These are phyloP conservation scores for Urostyla sp. DNA, from an alignment of 73 alveolate genomes.

Conservation along the genomic window DNA sequence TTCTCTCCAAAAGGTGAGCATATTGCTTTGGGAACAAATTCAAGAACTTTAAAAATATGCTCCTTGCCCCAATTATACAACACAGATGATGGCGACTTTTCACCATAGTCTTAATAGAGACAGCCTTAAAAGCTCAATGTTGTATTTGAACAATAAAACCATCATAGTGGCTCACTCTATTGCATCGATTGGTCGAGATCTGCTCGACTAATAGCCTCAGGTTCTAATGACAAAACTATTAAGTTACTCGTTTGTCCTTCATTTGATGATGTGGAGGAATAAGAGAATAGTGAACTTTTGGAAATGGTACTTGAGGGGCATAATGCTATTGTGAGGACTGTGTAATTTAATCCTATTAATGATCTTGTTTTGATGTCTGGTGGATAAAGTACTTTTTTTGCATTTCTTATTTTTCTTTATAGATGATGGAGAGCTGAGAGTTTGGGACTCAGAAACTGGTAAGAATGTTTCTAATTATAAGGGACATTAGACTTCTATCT, in stretches of 20 bases:
- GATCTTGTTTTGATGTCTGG: slow-evolving; percentile 87
- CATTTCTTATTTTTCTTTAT: background rate
- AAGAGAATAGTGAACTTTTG: slow-evolving; percentile 77
- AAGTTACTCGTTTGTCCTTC: slow-evolving; percentile 81
- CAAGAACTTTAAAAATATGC: slow-evolving; percentile 91
- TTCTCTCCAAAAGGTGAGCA: slow-evolving; percentile 95
- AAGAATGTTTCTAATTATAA: slow-evolving; percentile 76
- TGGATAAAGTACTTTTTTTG: slow-evolving; percentile 66
- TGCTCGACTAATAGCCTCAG: slow-evolving; percentile 94
- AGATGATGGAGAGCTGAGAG: slow-evolving; percentile 84
- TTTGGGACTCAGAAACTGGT: slow-evolving; percentile 97
- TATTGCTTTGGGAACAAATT: slow-evolving; percentile 96
- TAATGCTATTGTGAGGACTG: slow-evolving; percentile 95
- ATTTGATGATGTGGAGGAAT: slow-evolving; percentile 71
- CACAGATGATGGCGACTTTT: background rate
- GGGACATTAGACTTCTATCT: slow-evolving; percentile 91
- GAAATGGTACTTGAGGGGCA: slow-evolving; percentile 92
- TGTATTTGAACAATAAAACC: slow-evolving; percentile 91
- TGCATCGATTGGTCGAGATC: slow-evolving; percentile 96
- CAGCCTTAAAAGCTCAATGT: slow-evolving; percentile 57
- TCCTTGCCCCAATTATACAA: slow-evolving; percentile 71
- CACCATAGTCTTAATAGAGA: slow-evolving; percentile 22
- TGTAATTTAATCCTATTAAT: slow-evolving; percentile 93
- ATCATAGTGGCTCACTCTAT: slow-evolving; percentile 95
- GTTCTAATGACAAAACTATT: slow-evolving; percentile 92